Base-by-base conservation (phyloP, 106 monocot species). In the Phalaenopsis aphrodite region DNA sequence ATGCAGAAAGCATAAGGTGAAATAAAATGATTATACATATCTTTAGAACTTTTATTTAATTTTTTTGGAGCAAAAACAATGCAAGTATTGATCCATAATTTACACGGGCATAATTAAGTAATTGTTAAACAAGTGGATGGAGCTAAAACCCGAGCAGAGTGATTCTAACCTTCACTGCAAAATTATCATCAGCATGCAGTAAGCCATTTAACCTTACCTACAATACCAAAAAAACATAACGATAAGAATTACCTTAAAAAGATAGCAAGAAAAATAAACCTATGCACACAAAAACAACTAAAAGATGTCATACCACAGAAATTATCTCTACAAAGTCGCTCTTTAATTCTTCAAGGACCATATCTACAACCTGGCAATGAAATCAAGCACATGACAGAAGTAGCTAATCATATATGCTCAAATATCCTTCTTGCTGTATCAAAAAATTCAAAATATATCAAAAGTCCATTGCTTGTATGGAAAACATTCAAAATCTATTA, bases 181-280 rank as follows among this genome's bases (percentile, higher is more conserved):
- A 88, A 72, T 85, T 94, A 75, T 93, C 95, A 75, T 95, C 95
- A 57, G 78, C 79, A 82, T 99, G 99, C 76, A 99, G 82, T 81
- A 99, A 75, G 36, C 99, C 99, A 76, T 89, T 93, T 85, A 99
- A 83, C 75, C 85, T 91, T 46, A 95, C 79, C 98, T 96, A 90
- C 76, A 86, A 88, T 16, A 4, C 21, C 71, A 78, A 39, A 78
- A 43, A 56, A 3, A 74, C 17, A 78, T 12, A 71, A 82, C 18
- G 42, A 14, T 57, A 37, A 69, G 42, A 67, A 49, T 39, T 43
- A 49, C 46, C 75, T 23, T 8, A 73, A 37, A 11, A 69, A 37
- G 38, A 30, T 69, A 38, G 47, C 47, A 69, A 38, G 38, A 69
- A 11, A 37, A 69, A 39, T 8, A 69, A 4, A 38, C 38, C 23